Conservation (phyloP, 2,329 filamentous ascomycete genomes). For the Capronia americana region DNA sequence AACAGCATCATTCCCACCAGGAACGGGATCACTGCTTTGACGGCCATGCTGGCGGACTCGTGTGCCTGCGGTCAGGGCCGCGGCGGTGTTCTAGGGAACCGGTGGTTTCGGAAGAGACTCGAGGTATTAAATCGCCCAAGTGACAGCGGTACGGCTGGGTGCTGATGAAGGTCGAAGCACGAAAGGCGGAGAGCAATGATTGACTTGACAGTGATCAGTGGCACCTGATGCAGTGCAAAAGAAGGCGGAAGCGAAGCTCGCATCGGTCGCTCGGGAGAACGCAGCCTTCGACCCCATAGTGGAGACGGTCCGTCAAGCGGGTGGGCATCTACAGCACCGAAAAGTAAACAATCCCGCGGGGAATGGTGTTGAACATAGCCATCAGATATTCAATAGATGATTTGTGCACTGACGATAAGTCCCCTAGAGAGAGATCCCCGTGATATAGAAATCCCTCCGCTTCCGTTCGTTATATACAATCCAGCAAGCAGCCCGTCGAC, state of each 20-base stretch:
- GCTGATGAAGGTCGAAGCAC: not conserved
- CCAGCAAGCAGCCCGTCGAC: not conserved
- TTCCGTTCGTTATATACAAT: not conserved
- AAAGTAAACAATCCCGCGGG: not conserved
- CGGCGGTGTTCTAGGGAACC: not conserved
- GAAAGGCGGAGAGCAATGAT: not conserved
- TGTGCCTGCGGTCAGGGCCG: conserved; percentile 3
- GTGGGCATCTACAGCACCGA: not conserved
- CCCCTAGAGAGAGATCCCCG: not conserved
- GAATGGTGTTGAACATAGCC: not conserved
- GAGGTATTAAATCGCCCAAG: not conserved
- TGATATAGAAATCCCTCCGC: not conserved
- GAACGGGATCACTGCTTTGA: conserved; percentile 75
- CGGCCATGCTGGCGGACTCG: conserved; percentile 64
- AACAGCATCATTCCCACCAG: conserved; percentile 95
- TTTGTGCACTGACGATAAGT: not conserved
- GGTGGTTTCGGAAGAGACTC: not conserved
- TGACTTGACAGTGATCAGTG: not conserved
- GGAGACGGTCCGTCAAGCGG: not conserved
- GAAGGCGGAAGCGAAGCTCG: not conserved
- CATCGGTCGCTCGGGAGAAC: not conserved
- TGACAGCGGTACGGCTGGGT: not conserved
- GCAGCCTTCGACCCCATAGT: not conserved
- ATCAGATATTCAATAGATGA: not conserved
- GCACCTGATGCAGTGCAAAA: not conserved